Percentiles rank a stretch among this genome's conserved stretches.
phyloP scores from a whole-genome alignment of 1,284 basidiomycete species.

The Inonotus obliquus region DNA sequence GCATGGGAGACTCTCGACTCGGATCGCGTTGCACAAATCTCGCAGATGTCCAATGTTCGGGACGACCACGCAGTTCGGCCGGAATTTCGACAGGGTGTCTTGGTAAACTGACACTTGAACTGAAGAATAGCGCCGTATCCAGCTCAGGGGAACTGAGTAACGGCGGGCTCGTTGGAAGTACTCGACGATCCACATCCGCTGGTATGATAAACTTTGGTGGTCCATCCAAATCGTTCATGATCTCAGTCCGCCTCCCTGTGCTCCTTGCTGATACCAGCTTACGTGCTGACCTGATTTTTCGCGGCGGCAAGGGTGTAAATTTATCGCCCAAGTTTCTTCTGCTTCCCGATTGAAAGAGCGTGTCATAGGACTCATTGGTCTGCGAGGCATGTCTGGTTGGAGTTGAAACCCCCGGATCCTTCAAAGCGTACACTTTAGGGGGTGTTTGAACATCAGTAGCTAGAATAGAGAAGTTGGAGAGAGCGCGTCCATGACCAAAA shows the following conservation, averaged over 20 bases:
- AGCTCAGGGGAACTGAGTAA: constrained; percentile 8
- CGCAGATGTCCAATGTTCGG: neutral
- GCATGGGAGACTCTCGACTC: neutral
- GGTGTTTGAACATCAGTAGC: neutral
- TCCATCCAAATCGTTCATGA: neutral
- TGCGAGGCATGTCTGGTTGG: neutral
- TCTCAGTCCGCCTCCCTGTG: neutral
- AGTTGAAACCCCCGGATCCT: neutral
- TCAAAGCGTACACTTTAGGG: neutral
- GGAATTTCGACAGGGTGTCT: neutral
- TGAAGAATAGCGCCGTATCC: constrained; percentile 15
- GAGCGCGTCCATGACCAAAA: constrained; percentile 12
- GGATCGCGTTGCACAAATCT: too few species aligned
- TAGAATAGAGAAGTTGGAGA: constrained; percentile 13
- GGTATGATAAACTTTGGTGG: neutral
- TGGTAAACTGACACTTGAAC: neutral
- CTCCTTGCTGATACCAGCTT: neutral
- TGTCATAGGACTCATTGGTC: neutral
- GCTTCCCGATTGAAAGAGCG: neutral
- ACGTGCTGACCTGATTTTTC: neutral
- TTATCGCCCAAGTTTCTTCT: neutral
- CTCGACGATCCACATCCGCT: neutral
- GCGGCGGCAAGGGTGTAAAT: constrained; percentile 2
- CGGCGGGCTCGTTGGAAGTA: constrained; percentile 15
- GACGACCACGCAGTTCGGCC: neutral